These are phyloP conservation scores for Neofusicoccum ribis DNA, from an alignment of 2,329 filamentous ascomycete species.

Conservation along the genomic window DNA sequence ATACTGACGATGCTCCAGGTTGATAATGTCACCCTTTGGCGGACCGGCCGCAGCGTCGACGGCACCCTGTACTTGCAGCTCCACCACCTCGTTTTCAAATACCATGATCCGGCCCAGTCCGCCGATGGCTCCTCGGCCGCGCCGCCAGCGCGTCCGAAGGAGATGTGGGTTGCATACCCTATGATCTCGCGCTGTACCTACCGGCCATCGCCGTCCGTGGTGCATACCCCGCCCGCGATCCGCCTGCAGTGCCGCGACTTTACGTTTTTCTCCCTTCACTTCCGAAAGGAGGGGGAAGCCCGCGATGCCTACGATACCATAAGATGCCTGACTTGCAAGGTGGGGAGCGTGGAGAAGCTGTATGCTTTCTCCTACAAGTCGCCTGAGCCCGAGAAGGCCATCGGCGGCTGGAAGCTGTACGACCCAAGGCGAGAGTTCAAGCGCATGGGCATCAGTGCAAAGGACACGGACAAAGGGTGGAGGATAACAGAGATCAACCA, in stretches of 20 bases:
- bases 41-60: slow-evolving; percentile 56
- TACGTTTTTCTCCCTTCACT: slow-evolving; percentile 88
- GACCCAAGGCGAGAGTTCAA: slow-evolving; percentile 82
- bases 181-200: slow-evolving; percentile 82
- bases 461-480: slow-evolving; percentile 79
- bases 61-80: slow-evolving; percentile 64
- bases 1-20: slow-evolving; percentile 43
- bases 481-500: slow-evolving; percentile 86
- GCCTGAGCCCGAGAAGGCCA: slow-evolving; percentile 67
- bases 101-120: slow-evolving; percentile 44
- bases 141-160: slow-evolving; percentile 50
- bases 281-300: slow-evolving; percentile 70
- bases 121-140: slow-evolving; percentile 37
- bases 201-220: slow-evolving; percentile 68
- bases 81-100: slow-evolving; percentile 66
- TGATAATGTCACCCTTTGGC: slow-evolving; percentile 62
- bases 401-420: slow-evolving; percentile 83
- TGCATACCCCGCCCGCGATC: slow-evolving; percentile 75
- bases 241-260: slow-evolving; percentile 91
- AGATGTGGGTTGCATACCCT: slow-evolving; percentile 93
- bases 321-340: slow-evolving; percentile 74
- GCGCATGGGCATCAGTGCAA: slow-evolving; percentile 82
- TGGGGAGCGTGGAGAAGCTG: slow-evolving; percentile 81
- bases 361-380: slow-evolving; percentile 88
- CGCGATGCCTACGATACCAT: slow-evolving; percentile 88